A percentile compares a stretch with the other conserved stretches of the same genome.
Conservation (phyloP, 2,329 filamentous ascomycete genomes). For the Colletotrichum sp. region DNA sequence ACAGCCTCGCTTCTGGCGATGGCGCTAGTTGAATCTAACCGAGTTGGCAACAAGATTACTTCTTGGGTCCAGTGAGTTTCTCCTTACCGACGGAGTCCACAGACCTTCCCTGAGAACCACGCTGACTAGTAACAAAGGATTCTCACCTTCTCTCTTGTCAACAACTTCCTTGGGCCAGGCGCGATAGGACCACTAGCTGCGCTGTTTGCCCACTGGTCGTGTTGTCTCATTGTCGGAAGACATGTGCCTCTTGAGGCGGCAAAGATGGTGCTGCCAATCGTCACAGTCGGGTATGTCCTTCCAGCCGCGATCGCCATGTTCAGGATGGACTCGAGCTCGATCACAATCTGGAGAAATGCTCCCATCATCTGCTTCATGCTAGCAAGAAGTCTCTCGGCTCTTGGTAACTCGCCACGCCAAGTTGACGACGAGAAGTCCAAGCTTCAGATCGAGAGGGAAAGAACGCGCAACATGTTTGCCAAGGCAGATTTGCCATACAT, state of each 20-base stretch:
- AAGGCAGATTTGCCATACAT: neutral
- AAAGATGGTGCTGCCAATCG: neutral
- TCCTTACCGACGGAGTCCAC: fast-evolving
- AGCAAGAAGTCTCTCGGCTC: fast-evolving
- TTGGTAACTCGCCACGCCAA: neutral
- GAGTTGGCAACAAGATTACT: neutral
- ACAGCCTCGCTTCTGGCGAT: neutral
- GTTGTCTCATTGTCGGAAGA: neutral
- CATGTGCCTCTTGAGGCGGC: neutral
- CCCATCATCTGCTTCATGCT: neutral
- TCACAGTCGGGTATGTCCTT: neutral
- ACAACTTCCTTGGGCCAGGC: fast-evolving
- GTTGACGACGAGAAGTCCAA: neutral
- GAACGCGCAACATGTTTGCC: fast-evolving
- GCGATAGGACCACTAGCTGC: fast-evolving
- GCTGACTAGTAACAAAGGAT: neutral
- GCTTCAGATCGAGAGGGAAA: fast-evolving
- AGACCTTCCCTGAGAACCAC: fast-evolving
- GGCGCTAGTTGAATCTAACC: neutral
- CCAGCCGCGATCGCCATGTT: fast-evolving
- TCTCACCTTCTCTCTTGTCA: neutral
- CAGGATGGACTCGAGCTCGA: neutral
- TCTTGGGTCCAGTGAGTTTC: neutral
- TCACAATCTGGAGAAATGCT: neutral
- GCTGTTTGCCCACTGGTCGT: neutral